Base-by-base conservation (phyloP, 768 basidiomycete species). In the Strobilomyces confusus region DNA sequence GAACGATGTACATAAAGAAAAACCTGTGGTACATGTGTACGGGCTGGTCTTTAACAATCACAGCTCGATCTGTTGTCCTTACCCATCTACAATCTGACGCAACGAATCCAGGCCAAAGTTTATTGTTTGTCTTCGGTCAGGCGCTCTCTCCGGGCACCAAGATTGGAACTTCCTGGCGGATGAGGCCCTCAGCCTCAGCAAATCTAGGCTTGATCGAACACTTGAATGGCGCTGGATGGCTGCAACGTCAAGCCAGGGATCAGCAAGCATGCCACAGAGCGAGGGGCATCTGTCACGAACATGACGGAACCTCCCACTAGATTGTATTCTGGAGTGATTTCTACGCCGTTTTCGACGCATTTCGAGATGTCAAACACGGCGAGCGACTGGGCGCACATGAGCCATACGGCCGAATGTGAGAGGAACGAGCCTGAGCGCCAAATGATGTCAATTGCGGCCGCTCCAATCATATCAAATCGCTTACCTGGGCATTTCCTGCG, bases 321-420 rank as follows among this genome's bases (percentile, higher is more conserved):
- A 47, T 75, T 75, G 48, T 75, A 71, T 51, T 78, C 75, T 3
- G 80, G 79, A 0, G 73, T 71, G 29, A 79, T 64, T 19, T 74
- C 73, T 0, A 69, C 59, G 1, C 76, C n/a, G n/a, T n/a, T n/a
- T n/a, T n/a, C n/a, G n/a, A n/a, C n/a, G n/a, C n/a, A n/a, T n/a
- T n/a, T n/a, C 77, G 66, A 63, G 25, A 81, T 71, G 20, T 78
- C 61, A 40, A 81, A 78, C 12, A 69, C 72, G 1, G 78, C 74
- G 20, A 81, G 73, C 11, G 73, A 67, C 53, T 61, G 71, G 0
- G 69, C 68, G 6, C 59, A 53, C 51, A 51, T 48, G 9, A 63
- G 48, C 64, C 64, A 72, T 30, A 72, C 44, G 1, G 62, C 49
- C 2, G 59, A 52, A 36, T 67, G 60, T 5, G 58, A 63, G 11